Evolutionary conservation across 2,329 filamentous ascomycete species (phyloP), one percentile per base, ranked within the genome.

Genomic region (Beauveria rudraprayagi): DNA sequence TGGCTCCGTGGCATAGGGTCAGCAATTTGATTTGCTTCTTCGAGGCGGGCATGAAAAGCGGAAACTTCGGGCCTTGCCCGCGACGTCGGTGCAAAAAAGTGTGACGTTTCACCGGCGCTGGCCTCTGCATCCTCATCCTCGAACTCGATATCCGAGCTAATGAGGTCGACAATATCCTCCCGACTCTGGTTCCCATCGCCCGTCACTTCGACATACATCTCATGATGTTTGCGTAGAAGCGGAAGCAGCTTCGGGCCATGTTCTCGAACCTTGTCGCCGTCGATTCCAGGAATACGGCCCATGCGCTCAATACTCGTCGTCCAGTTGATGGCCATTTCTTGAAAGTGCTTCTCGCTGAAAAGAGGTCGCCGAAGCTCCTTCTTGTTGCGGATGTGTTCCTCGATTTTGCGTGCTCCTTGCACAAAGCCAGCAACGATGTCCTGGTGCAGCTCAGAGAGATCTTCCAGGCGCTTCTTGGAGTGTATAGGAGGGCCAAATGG

Each of bases 261-360:
- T 2, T 77, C 76, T 50, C 78, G 70, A 26, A 91, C 86, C 68
- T 85, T 87, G 28, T 85, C 82, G 1, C 70, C 65, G 59, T 87
- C 80, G 62, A 92, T 87, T 10, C 81, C 83, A 0, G 80, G 79
- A 54, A 93, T 88, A 9, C 73, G 72, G 37, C 74, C 75, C 84
- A 94, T 89, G 61, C 84, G 76, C 17, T 83, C 80, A 10, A 84
- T 67, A 9, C 78, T 83, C 8, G 76, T 78, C 1, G 89, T 89
- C 78, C 89, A 88, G 40, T 78, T 73, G 55, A 91, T 83, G 14
- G 83, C 87, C 88, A 94, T 92, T 66, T 88, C 82, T 41, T 86
- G 83, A 56, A 92, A 80, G 16, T 90, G 80, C 24, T 78, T 79
- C 63, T 91, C 87, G 0, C 84, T 86, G 69, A 94, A 94, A 0